Conservation (phyloP, 371 early-diverging fungal genomes). For the Syncephalastrum monosporum region DNA sequence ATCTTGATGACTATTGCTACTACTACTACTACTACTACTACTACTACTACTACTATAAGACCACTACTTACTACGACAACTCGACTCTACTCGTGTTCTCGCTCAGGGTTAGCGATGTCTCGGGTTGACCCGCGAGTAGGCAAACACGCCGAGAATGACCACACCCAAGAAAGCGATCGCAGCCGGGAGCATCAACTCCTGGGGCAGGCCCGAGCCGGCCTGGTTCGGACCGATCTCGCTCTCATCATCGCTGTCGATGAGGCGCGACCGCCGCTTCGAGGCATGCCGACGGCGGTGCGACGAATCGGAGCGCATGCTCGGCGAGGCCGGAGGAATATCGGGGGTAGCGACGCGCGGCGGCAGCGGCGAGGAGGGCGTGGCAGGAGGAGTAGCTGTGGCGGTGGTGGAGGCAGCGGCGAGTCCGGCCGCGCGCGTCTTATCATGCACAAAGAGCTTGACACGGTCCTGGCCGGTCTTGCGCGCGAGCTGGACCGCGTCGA, state of each 20-base stretch:
- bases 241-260: not conserved
- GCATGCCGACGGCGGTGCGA: no score
- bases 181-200: conserved; percentile 60
- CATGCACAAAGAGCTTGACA: conserved; percentile 65
- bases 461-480: conserved; percentile 63
- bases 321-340: no score
- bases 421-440: conserved; percentile 7
- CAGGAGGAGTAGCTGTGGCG: not conserved
- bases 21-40: not conserved
- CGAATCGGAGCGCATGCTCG: no score
- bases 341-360: no score
- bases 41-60: not conserved
- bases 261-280: no score
- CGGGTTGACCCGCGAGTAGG: conserved; percentile 17
- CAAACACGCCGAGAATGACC: conserved; percentile 61
- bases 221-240: not conserved
- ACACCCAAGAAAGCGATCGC: conserved; percentile 59
- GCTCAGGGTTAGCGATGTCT: conserved; percentile 11
- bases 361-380: conserved; percentile 7
- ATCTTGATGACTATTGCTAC: not conserved
- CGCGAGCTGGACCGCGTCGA: conserved; percentile 79
- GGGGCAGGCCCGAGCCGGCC: conserved; percentile 28
- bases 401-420: conserved; percentile 1
- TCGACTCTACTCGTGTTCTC: not conserved
- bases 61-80: not conserved